phyloP scores from a whole-genome alignment of 2,329 filamentous ascomycete genomes.

The Pseudopithomyces chartarum region DNA sequence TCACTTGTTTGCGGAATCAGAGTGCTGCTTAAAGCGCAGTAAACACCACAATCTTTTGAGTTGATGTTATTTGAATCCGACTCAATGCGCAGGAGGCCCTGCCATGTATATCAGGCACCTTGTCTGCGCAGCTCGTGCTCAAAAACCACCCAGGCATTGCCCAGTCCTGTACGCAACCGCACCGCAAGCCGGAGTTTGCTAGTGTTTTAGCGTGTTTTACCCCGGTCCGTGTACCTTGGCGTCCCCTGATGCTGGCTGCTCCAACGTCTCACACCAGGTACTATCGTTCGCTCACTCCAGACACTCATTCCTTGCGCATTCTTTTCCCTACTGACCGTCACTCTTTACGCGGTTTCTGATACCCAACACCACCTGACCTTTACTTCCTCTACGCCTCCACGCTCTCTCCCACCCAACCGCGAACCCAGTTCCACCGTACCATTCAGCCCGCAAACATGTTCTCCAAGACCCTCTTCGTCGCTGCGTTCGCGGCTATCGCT shows the following conservation, averaged over 20 bases:
- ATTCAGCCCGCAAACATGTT: slow-evolving; percentile 27
- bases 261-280: not conserved
- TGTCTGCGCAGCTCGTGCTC: too few species aligned
- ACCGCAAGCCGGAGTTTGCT: not conserved
- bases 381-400: not conserved
- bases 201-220: slow-evolving; percentile 7
- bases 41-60: too few species aligned
- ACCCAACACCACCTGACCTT: slow-evolving; percentile 3
- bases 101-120: too few species aligned
- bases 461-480: slow-evolving; percentile 31
- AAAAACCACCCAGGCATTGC: too few species aligned
- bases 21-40: too few species aligned
- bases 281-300: not conserved
- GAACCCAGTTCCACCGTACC: slow-evolving; percentile 6
- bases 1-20: too few species aligned
- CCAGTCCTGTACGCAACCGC: not conserved
- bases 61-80: too few species aligned
- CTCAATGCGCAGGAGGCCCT: too few species aligned
- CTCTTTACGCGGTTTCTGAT: slow-evolving; percentile 19
- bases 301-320: slow-evolving; percentile 8
- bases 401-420: slow-evolving; percentile 10
- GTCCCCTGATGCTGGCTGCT: slow-evolving; percentile 4
- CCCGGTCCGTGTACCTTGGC: not conserved
- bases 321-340: slow-evolving; percentile 8
- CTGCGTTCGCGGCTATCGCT: slow-evolving; percentile 31